Percentiles rank a stretch among this genome's conserved stretches.
These are phyloP conservation scores for Hypomyces rosellus DNA, from an alignment of 2,329 filamentous ascomycete genomes.

Conservation along the genomic window DNA sequence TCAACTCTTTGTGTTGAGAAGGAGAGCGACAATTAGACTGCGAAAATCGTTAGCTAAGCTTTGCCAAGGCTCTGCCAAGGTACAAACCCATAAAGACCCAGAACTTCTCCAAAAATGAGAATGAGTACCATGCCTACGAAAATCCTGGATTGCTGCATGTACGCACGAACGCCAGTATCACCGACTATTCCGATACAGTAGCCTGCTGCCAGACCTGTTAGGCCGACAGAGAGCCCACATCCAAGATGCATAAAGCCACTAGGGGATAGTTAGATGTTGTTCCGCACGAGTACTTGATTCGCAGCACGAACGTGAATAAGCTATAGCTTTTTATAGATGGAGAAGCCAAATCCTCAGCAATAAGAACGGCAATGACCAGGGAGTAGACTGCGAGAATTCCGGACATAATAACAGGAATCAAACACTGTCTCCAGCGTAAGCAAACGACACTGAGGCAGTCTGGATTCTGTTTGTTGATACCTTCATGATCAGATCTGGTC, in stretches of 20 bases:
- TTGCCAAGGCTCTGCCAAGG: background rate
- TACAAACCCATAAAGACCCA: conserved; percentile 89
- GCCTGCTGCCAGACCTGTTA: conserved; percentile 87
- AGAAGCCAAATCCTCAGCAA: conserved; percentile 80
- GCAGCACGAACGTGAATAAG: conserved; percentile 64
- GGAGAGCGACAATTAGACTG: conserved; percentile 86
- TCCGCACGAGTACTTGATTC: background rate
- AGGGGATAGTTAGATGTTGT: conserved; percentile 15
- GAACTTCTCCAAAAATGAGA: conserved; percentile 94
- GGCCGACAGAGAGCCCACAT: conserved; percentile 82
- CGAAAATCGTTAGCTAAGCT: background rate
- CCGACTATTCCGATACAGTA: conserved; percentile 96
- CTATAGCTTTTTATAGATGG: conserved; percentile 63
- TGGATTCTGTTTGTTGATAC: conserved; percentile 32
- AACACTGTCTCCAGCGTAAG: conserved; percentile 48
- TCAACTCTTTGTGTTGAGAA: conserved; percentile 82
- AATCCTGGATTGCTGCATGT: conserved; percentile 92
- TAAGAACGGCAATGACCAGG: conserved; percentile 92
- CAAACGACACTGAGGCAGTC: background rate
- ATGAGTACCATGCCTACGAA: conserved; percentile 99
- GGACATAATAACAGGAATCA: conserved; percentile 93
- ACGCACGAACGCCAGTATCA: conserved; percentile 86
- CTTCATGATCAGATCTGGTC: conserved; percentile 89
- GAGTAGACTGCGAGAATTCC: conserved; percentile 98
- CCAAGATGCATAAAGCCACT: conserved; percentile 92